Base-by-base conservation (phyloP, 768 basidiomycete species). In the Rhodocollybia butyracea region DNA sequence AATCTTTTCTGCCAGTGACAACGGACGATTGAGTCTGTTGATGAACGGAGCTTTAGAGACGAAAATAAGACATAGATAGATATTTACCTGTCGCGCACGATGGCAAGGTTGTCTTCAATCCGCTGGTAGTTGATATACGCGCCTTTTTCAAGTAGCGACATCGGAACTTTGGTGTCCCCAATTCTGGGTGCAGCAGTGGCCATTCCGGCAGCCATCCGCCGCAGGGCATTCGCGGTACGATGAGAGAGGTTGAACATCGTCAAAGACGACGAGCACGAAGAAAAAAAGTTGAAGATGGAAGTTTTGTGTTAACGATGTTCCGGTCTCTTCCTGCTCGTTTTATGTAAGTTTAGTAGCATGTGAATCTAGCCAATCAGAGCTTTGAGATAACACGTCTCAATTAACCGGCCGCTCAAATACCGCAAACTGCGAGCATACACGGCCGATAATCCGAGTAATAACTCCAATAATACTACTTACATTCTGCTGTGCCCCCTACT, bases 1-100 rank as follows among this genome's bases (percentile, higher is more conserved):
- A 66, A 97, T 89, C 84, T 98, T 97, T 74, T 98, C 95, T 57
- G 95, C 94, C 63, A 96, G 74, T 15, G 95, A 97, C 71, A 97
- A 74, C 40, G 94, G 94, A 32, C 93, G 90, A 64, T 88, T 83
- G 63, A 97, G 77, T 69, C 94, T 96, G 56, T 13, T 3, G 39
- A 29, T 56, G 40, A 27, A 57, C 26, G 65, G 58, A 32, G 50
- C 51, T 36, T 17, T 19, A 21, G 56, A 15, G 11, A 2, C 13
- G 10, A n/a, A 17, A 19, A 27, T 15, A 42, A 38, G 11, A n/a
- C 24, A 12, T 10, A 13, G 30, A 27, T 21, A 19, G 17, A 48
- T 42, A 40, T 53, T 51, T 34, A 94, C 94, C 94, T 84, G 51
- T 85, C 77, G 62, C 94, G 88, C 55, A 98, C 84, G 67, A 96